Evolutionary conservation across 2,329 filamentous ascomycete species (phyloP), one percentile per base, ranked within the genome.

Genomic region (Xylariaceae sp.): DNA sequence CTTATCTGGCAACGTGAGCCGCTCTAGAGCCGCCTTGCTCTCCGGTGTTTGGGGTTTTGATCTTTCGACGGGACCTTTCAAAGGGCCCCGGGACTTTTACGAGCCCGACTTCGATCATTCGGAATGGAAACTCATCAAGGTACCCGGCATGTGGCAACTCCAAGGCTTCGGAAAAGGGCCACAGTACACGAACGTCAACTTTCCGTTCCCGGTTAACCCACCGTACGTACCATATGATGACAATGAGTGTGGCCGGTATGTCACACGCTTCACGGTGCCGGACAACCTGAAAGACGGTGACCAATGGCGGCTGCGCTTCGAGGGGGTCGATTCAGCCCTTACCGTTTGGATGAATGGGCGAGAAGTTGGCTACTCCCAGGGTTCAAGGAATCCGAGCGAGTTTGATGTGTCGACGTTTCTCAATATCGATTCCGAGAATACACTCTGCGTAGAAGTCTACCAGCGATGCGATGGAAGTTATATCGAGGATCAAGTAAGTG

Each of bases 321-420:
- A 91, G 62, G 89, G 89, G 0, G 88, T 91, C 0, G 89, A 91
- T 66, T 83, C 86, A 44, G 84, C 88, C 0, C 91, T 89, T 61
- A 85, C 88, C 61, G 76, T 90, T 1, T 91, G 84, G 81, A 67
- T 92, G 2, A 91, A 92, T 65, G 86, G 87, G 0, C 72, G 76
- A 10, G 75, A 86, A 45, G 80, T 90, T 7, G 89, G 89, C 1
- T 91, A 91, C 66, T 85, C 84, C 1, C 88, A 91, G 67, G 89
- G 89, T 1, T 85, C 85, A 3, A 79, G 89, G 19, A 91, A 91
- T 58, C 85, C 89, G 0, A 83, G 83, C 23, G 89, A 91, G 61
- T 92, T 91, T 60, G 89, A 91, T 61, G 77, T 92, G 5, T 86
- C 87, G 0, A 61, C 74, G 0, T 72, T 78, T 29, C 73, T 90